Percentiles rank a stretch among this genome's conserved stretches.
Evolutionary conservation across 2,329 filamentous ascomycete genomes (phyloP).

Genomic region (Phoma herbarum): DNA sequence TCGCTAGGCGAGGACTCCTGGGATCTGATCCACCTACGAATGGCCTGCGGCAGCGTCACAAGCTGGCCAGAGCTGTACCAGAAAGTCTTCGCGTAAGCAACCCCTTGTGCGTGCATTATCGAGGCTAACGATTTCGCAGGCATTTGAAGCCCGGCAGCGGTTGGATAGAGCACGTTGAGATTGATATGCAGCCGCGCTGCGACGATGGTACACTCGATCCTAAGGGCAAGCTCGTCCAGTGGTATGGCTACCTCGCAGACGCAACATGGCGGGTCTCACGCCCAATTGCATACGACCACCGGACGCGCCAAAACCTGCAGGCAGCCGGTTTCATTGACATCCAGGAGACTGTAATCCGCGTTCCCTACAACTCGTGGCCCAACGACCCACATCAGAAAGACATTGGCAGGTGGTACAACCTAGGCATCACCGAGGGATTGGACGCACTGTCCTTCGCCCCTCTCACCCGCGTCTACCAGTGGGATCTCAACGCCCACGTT

Average conservation of each 20-base stretch:
- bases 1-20: slow-evolving; percentile 71
- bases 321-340: slow-evolving; percentile 82
- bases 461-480: slow-evolving; percentile 71
- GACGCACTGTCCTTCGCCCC: slow-evolving; percentile 78
- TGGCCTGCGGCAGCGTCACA: slow-evolving; percentile 78
- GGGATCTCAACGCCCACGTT: slow-evolving; percentile 68
- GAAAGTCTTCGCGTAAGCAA: slow-evolving; percentile 70
- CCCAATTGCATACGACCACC: slow-evolving; percentile 71
- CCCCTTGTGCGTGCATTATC: slow-evolving; percentile 8
- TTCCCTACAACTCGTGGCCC: slow-evolving; percentile 80
- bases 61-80: slow-evolving; percentile 79
- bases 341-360: slow-evolving; percentile 70
- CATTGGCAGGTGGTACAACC: slow-evolving; percentile 83
- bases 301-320: slow-evolving; percentile 69
- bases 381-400: slow-evolving; percentile 69
- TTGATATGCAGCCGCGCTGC: slow-evolving; percentile 80
- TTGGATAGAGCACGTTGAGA: slow-evolving; percentile 85
- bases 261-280: slow-evolving; percentile 72
- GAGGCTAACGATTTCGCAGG: slow-evolving; percentile 57
- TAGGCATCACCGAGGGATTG: slow-evolving; percentile 76
- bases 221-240: slow-evolving; percentile 68
- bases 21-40: slow-evolving; percentile 84
- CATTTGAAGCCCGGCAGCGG: slow-evolving; percentile 80
- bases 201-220: slow-evolving; percentile 70
- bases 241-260: slow-evolving; percentile 73